Percentiles rank a stretch among this genome's conserved stretches.
Conservation (phyloP, 495 filamentous ascomycete species). For the Chaetomium cochliodes region DNA sequence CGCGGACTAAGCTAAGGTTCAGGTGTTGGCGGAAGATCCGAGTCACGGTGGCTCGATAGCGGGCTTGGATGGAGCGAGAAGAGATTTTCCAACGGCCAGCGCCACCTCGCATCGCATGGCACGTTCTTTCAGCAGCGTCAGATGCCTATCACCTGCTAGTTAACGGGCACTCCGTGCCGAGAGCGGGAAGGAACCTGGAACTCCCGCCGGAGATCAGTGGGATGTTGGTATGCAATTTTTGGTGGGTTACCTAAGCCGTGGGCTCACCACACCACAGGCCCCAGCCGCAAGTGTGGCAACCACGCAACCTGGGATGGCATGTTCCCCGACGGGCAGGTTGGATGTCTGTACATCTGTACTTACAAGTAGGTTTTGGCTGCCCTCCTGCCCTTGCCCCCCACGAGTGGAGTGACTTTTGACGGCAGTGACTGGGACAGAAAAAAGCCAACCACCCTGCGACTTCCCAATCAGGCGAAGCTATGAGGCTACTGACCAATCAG, state of each 20-base stretch:
- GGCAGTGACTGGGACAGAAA: conserved; percentile 1
- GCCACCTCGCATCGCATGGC: not conserved
- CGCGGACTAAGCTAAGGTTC: not conserved
- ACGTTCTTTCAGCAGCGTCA: conserved; percentile 5
- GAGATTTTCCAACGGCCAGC: not conserved
- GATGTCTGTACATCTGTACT: too few species aligned
- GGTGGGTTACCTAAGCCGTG: too few species aligned
- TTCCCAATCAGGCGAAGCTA: conserved; percentile 31
- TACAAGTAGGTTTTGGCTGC: not conserved
- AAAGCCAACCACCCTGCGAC: not conserved
- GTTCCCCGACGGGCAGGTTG: not conserved
- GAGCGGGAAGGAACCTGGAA: not conserved
- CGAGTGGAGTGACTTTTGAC: conserved; percentile 6
- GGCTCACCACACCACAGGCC: conserved; percentile 15
- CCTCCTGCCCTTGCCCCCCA: conserved; percentile 9
- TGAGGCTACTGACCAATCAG: conserved; percentile 18
- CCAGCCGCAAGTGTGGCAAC: conserved; percentile 8
- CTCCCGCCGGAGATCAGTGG: not conserved
- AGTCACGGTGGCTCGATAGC: not conserved
- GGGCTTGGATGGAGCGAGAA: not conserved
- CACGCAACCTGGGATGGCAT: not conserved
- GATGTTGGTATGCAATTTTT: conserved; percentile 5
- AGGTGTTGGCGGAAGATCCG: not conserved
- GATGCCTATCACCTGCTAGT: conserved; percentile 7
- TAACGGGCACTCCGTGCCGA: not conserved